A percentile compares a stretch with the other conserved stretches of the same genome.
Conservation (phyloP, 371 early-diverging fungal genomes). For the Dichotomocladium elegans region DNA sequence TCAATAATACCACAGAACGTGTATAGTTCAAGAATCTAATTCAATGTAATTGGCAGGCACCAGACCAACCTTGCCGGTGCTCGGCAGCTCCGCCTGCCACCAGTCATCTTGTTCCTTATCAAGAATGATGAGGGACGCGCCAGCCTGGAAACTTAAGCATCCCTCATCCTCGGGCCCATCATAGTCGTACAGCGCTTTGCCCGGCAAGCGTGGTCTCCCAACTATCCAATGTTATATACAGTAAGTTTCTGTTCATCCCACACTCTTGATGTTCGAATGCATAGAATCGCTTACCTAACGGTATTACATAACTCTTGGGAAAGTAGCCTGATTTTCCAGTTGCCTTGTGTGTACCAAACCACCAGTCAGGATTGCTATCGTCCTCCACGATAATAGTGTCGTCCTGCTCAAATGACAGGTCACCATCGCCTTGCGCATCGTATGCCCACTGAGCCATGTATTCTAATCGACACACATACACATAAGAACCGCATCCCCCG, state of each 20-base stretch:
- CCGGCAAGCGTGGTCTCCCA: slow-evolving; percentile 20
- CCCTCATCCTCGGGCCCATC: slow-evolving; percentile 32
- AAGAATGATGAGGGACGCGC: slow-evolving; percentile 19
- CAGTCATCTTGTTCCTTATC: slow-evolving; percentile 21
- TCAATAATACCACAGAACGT: background rate
- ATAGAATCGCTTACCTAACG: too few relatives aligned
- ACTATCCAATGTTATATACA: too few relatives aligned
- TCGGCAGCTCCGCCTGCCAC: slow-evolving; percentile 16
- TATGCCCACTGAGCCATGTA: slow-evolving; percentile 38
- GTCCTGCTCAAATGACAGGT: slow-evolving; percentile 36
- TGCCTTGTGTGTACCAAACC: slow-evolving; percentile 25
- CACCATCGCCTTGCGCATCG: slow-evolving; percentile 29
- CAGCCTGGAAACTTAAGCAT: slow-evolving; percentile 27
- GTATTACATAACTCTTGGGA: slow-evolving; percentile 26
- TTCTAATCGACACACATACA: background rate
- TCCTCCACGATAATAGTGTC: slow-evolving; percentile 34
- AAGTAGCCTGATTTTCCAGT: slow-evolving; percentile 27
- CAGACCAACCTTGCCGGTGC: slow-evolving; percentile 12
- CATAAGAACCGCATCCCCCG: background rate
- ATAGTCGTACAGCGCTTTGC: slow-evolving; percentile 34
- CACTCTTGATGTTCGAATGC: too few relatives aligned
- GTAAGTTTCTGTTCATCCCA: too few relatives aligned
- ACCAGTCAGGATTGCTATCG: slow-evolving; percentile 35
- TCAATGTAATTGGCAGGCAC: slow-evolving; percentile 19
- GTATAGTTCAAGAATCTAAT: too few relatives aligned